A percentile compares a stretch with the other conserved stretches of the same genome.
Evolutionary conservation across 139 green algal genomes (phyloP).

Genomic region (Chlorella sp.): DNA sequence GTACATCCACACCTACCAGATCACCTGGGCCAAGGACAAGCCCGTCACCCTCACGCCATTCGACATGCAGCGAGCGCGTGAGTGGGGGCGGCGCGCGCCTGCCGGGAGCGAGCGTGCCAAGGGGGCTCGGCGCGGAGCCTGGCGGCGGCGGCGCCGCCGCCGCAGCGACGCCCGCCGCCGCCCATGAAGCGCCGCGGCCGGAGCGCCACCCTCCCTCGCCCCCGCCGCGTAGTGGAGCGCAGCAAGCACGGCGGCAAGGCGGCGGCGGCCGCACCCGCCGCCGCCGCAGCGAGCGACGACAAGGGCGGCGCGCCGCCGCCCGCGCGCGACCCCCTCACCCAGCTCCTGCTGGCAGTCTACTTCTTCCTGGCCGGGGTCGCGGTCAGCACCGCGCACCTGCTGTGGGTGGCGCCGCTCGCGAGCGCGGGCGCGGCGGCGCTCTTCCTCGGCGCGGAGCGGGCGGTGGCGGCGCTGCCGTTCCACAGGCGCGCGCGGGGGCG

Average conservation of each 20-base stretch:
- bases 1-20: slow-evolving; percentile 91
- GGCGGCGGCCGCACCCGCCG: too few relatives aligned
- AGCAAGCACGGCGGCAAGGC: too few relatives aligned
- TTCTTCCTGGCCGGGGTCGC: slow-evolving; percentile 81
- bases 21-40: slow-evolving; percentile 72
- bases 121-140: too few relatives aligned
- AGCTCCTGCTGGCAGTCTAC: slow-evolving; percentile 79
- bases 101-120: too few relatives aligned
- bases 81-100: too few relatives aligned
- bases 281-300: too few relatives aligned
- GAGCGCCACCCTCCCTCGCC: too few relatives aligned
- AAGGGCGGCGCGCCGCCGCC: too few relatives aligned
- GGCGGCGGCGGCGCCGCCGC: too few relatives aligned
- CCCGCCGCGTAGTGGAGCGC: slow-evolving; percentile 2
- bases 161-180: too few relatives aligned
- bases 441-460: slow-evolving; percentile 6
- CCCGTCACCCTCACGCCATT: slow-evolving; percentile 13
- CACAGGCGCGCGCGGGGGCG: slow-evolving; percentile 26
- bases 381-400: slow-evolving; percentile 59
- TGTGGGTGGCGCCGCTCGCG: slow-evolving; percentile 73
- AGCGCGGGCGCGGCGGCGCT: slow-evolving; percentile 48
- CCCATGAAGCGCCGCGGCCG: too few relatives aligned
- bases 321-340: slow-evolving; percentile 3
- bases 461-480: slow-evolving; percentile 35
- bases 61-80: slow-evolving; percentile 28